Base-by-base conservation (phyloP, 306 rosid species). In the Casuarina glauca region DNA sequence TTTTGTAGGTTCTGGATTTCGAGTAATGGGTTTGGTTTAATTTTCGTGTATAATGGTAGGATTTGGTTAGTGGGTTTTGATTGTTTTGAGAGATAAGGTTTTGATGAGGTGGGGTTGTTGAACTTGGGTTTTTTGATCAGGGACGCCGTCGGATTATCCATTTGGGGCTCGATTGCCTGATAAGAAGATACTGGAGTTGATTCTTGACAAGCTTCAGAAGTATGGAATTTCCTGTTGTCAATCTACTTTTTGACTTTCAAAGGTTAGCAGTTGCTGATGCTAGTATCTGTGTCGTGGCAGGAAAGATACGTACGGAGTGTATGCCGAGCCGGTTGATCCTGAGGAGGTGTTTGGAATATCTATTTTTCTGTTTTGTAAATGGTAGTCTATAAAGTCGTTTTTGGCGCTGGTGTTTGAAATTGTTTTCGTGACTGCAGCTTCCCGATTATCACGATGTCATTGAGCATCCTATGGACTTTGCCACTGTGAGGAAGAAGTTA, bases 291-390 rank as follows among this genome's bases (percentile, higher is more conserved):
- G 55, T 74, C 81, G 76, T 93, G 88, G 85, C 97, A 96, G 99
- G 98, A 93, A 93, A 83, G 99, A 96, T 70, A 91, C 95, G 1
- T 96, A 96, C 57, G 96, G 98, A 70, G 99, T 96, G 44, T 96
- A 87, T 81, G 98, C 99, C 10, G 99, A 96, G 61, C 98, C 99
- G 5, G 99, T 93, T 79, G 99, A 96, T 88, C 98, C 97, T 13
- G 98, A 96, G 78, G 99, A 96, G 96, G 99, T 95, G 58, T 74
- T 84, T 64, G 75, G 53, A 67, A 61, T 50, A 12, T 51, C 8
- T 38, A 5, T 32, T n/a, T 74, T 2, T 55, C 73, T 3, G 80
- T 58, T 64, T 4, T 36, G 68, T 46, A 39, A 73, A 68, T 76
- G 50, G 75, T 49, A 76, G n/a, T 76, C 69, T 72, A 72, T 35